Evolutionary conservation across 1,139 yeast species (phyloP), one percentile per base, ranked within the genome.

Genomic region (Wickerhamiella pararugosa): DNA sequence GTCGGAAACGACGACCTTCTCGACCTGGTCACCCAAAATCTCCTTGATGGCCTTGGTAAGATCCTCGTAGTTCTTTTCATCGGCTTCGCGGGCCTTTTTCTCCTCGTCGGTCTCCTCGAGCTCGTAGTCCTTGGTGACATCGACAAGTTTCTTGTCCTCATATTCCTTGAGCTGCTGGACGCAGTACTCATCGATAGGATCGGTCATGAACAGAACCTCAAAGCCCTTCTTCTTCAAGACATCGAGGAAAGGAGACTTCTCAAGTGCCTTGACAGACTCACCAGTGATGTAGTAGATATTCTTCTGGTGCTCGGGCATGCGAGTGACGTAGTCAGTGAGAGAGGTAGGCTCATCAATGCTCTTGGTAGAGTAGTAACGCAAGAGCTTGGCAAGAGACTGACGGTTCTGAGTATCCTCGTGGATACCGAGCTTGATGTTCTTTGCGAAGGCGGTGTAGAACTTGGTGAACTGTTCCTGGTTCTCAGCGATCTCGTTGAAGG

Each of bases 291-390:
- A 90, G 79, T 90, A 90, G 62, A 90, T 84, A 76, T 92, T 90
- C 92, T 92, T 87, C 75, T 90, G 99, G 75, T 84, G 96, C 71
- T 84, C 96, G 67, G 92, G 95, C 99, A 90, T 90, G 73, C 98
- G 84, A 56, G 97, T 90, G 53, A 92, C 94, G 71, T 90, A 90
- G 71, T 90, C 99, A 58, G 92, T 70, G 63, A 90, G 76, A 40
- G 98, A 87, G 56, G 97, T 90, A 67, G 73, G 66, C 73, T 90
- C 98, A 62, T 87, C 98, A 55, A 75, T 63, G 51, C 96, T 80
- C 74, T 87, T 90, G 64, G 98, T 87, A 45, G 97, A 86, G 79
- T 86, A 73, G 81, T 74, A 92, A 75, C 98, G 83, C 69, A 92
- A 77, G 64, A 92, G 77, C 75, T 90, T 90, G 57, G 98, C 87